Evolutionary conservation across 495 filamentous ascomycete species (phyloP).

Genomic region (Penicillium daleae): DNA sequence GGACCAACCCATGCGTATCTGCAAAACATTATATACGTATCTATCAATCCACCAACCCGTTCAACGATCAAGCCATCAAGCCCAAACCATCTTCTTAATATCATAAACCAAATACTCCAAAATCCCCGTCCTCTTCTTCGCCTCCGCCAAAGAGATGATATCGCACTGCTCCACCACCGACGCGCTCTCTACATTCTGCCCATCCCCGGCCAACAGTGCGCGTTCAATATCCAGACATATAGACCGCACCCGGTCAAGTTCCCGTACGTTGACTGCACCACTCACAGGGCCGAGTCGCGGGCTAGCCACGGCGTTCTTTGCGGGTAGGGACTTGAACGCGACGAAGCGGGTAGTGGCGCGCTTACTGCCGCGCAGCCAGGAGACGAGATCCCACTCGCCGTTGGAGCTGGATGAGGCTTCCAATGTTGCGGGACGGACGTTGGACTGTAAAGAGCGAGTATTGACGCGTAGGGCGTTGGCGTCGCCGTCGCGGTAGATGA

Average conservation of each 20-base stretch:
- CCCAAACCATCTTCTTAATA: slow-evolving; percentile 92
- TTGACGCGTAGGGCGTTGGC: slow-evolving; percentile 75
- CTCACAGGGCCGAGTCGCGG: slow-evolving; percentile 26
- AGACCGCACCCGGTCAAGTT: slow-evolving; percentile 68
- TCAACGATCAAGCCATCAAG: slow-evolving; percentile 57
- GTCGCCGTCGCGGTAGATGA: slow-evolving; percentile 72
- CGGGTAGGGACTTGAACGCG: slow-evolving; percentile 58
- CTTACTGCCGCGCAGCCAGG: slow-evolving; percentile 45
- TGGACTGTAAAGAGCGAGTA: slow-evolving; percentile 76
- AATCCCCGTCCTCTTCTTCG: slow-evolving; percentile 83
- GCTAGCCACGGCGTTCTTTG: slow-evolving; percentile 43
- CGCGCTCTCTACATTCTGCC: slow-evolving; percentile 20
- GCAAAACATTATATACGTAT: neutral
- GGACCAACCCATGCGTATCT: neutral
- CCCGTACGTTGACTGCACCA: slow-evolving; percentile 51
- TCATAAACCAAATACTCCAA: slow-evolving; percentile 84
- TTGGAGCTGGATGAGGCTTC: slow-evolving; percentile 31
- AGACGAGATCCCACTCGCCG: slow-evolving; percentile 43
- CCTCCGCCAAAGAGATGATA: slow-evolving; percentile 80
- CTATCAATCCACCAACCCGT: neutral
- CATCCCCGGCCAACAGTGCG: slow-evolving; percentile 40
- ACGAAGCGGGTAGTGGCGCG: slow-evolving; percentile 47
- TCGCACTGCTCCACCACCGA: slow-evolving; percentile 67
- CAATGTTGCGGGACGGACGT: slow-evolving; percentile 34
- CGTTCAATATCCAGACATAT: slow-evolving; percentile 66